These are phyloP conservation scores for Cyberlindnera subsufficiens DNA, from an alignment of 805 yeast genomes.

Conservation along the genomic window DNA sequence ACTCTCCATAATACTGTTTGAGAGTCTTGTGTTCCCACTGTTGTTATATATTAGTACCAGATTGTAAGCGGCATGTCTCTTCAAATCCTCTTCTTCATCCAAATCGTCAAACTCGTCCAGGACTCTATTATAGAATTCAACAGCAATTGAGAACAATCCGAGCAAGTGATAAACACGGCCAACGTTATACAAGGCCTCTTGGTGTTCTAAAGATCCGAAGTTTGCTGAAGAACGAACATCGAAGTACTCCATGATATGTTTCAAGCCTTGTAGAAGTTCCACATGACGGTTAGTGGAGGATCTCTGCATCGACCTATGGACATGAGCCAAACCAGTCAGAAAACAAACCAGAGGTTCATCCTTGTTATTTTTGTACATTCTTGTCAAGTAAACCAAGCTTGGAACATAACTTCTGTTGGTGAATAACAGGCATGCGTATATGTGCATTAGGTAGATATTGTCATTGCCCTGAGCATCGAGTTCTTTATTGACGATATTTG, in stretches of 20 bases:
- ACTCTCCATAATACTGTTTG: constrained; percentile 57
- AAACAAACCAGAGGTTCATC: constrained; percentile 77
- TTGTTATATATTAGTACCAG: constrained; percentile 66
- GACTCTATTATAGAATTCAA: constrained; percentile 67
- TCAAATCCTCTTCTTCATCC: constrained; percentile 50
- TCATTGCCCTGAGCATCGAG: constrained; percentile 39
- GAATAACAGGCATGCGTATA: constrained; percentile 76
- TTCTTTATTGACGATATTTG: constrained; percentile 56
- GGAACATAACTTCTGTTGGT: constrained; percentile 80
- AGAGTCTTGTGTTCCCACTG: constrained; percentile 65
- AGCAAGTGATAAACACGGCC: constrained; percentile 83
- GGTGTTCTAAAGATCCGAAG: constrained; percentile 40
- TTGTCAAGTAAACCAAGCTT: constrained; percentile 68
- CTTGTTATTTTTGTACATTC: constrained; percentile 61
- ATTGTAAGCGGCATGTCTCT: constrained; percentile 82
- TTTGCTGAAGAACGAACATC: constrained; percentile 38
- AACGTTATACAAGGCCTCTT: constrained; percentile 77
- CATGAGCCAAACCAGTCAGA: constrained; percentile 69
- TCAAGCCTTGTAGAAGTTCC: constrained; percentile 82
- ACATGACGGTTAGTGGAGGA: constrained; percentile 79
- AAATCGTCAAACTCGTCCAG: constrained; percentile 29
- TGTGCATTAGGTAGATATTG: constrained; percentile 64
- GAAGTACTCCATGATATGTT: constrained; percentile 68
- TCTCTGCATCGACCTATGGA: constrained; percentile 90
- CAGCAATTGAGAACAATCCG: constrained; percentile 71